Percentiles rank a stretch among this genome's conserved stretches.
These are phyloP conservation scores for Magnusiomyces tetraspermus DNA, from an alignment of 1,139 yeast species.

Conservation along the genomic window DNA sequence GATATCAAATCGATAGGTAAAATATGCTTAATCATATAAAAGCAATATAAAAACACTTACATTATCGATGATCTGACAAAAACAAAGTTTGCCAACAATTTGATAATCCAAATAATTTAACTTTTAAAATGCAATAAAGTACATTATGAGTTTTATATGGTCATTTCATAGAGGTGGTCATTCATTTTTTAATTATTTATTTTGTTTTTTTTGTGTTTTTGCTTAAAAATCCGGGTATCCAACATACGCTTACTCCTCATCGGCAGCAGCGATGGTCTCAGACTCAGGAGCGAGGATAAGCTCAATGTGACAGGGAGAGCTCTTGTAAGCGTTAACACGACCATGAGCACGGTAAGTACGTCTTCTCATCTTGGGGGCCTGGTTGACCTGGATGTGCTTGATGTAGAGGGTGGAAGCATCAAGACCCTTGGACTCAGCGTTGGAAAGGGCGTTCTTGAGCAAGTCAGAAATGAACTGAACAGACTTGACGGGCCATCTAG, in stretches of 20 bases:
- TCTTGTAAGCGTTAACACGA: constrained; percentile 98
- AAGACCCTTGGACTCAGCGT: constrained; percentile 99
- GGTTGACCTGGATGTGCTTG: constrained; percentile 99
- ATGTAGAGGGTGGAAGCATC: constrained; percentile 88
- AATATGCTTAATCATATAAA: not conserved
- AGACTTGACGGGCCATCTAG: constrained; percentile 99
- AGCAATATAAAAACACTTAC: not conserved
- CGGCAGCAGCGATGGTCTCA: constrained; percentile 90
- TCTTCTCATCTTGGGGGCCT: constrained; percentile 99
- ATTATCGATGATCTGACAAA: not conserved
- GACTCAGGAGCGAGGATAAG: constrained; percentile 91
- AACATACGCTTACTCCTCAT: constrained; percentile 41
- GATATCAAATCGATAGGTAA: not conserved
- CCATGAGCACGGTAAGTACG: constrained; percentile 99
- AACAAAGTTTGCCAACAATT: not conserved
- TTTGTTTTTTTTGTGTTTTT: too few species aligned
- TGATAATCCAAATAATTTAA: too few species aligned
- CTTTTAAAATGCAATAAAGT: not conserved
- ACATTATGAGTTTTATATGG: constrained; percentile 6
- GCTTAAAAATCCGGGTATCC: not conserved
- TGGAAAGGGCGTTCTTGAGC: constrained; percentile 95
- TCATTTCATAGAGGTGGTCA: constrained; percentile 1
- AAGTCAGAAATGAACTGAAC: constrained; percentile 92
- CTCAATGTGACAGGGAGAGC: constrained; percentile 98
- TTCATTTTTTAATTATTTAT: too few species aligned